Evolutionary conservation across 2,329 filamentous ascomycete species (phyloP).

Genomic region (Amauroascus niger): DNA sequence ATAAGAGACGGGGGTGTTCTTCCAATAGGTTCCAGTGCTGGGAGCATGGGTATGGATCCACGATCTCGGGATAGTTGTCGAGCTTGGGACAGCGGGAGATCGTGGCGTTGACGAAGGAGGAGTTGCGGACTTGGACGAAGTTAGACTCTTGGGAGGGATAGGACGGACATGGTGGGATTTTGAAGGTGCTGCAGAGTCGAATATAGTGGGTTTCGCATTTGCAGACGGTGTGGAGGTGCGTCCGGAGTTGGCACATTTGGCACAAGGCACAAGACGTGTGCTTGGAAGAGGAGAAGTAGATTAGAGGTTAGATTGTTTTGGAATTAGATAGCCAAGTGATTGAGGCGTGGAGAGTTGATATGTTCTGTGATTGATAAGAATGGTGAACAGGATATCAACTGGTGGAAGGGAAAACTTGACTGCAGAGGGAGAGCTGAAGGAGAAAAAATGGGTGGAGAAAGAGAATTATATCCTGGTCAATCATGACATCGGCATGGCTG

Average conservation of each 20-base stretch:
- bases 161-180: constrained; percentile 6
- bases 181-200: constrained; percentile 14
- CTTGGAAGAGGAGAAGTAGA: background rate
- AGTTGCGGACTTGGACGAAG: constrained; percentile 9
- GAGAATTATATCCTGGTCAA: background rate
- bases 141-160: background rate
- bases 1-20: constrained; percentile 1
- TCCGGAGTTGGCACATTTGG: constrained; percentile 17
- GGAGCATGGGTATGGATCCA: constrained; percentile 14
- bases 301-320: no score
- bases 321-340: no score
- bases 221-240: constrained; percentile 16
- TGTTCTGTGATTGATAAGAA: no score
- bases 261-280: background rate
- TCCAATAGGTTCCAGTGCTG: constrained; percentile 8
- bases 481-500: background rate
- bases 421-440: no score
- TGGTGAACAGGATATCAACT: no score
- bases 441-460: background rate
- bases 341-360: no score
- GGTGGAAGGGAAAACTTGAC: no score
- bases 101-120: constrained; percentile 4
- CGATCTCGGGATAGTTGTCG: constrained; percentile 6
- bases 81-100: constrained; percentile 12
- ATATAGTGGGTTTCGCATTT: constrained; percentile 16